Conservation (phyloP, 2,329 filamentous ascomycete genomes). For the Aschersonia sp. region DNA sequence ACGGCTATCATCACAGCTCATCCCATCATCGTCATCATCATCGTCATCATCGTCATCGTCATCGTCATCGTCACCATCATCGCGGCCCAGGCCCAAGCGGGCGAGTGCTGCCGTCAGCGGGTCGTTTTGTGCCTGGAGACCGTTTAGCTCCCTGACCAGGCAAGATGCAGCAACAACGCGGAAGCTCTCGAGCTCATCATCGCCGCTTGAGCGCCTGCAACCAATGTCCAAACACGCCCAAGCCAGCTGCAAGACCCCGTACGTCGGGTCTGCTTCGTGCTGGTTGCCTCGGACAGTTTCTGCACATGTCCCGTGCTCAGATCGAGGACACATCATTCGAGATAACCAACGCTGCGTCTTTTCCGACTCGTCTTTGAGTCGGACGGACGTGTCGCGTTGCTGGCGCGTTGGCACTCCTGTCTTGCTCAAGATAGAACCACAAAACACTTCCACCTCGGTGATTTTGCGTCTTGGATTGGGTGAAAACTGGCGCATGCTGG, state of each 20-base stretch:
- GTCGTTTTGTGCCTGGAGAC: background rate
- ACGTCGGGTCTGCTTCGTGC: constrained; percentile 1
- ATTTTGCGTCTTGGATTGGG: constrained; percentile 29
- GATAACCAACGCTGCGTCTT: constrained; percentile 27
- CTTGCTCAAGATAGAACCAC: constrained; percentile 39
- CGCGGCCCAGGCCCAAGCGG: too few species aligned
- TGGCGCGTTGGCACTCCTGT: constrained; percentile 31
- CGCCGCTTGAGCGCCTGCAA: background rate
- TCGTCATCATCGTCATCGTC: too few species aligned
- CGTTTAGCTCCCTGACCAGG: constrained; percentile 14
- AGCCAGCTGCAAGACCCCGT: constrained; percentile 16
- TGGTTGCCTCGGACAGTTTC: constrained; percentile 1
- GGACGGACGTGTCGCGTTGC: constrained; percentile 35
- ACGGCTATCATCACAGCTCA: too few species aligned
- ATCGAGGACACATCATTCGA: constrained; percentile 13
- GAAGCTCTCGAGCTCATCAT: constrained; percentile 18
- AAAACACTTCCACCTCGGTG: constrained; percentile 38
- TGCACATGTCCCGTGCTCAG: background rate
- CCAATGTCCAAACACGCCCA: constrained; percentile 20
- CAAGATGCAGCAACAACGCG: constrained; percentile 21
- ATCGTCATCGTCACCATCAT: too few species aligned
- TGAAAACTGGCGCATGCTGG: constrained; percentile 27
- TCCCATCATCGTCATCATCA: too few species aligned
- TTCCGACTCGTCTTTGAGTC: constrained; percentile 37
- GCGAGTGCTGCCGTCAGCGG: background rate